Evolutionary conservation across 2,329 filamentous ascomycete genomes (phyloP).

Genomic region (Didymella sp.): DNA sequence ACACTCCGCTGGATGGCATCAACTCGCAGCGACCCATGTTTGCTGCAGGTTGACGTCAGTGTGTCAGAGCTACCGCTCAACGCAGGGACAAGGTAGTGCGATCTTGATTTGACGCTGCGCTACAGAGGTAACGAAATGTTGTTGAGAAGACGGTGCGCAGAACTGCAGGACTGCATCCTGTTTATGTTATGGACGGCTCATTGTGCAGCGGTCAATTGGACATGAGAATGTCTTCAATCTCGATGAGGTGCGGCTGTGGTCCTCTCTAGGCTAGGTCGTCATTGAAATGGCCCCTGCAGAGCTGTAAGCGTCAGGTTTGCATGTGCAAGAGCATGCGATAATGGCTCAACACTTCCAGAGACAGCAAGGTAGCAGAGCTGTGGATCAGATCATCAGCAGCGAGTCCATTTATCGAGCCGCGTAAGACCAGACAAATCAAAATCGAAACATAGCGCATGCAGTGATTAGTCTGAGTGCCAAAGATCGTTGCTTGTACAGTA

Average conservation of each 20-base stretch:
- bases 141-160: slow-evolving; percentile 22
- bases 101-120: slow-evolving; percentile 18
- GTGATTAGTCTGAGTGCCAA: not conserved
- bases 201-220: slow-evolving; percentile 14
- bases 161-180: slow-evolving; percentile 3
- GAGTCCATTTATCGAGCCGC: slow-evolving; percentile 2
- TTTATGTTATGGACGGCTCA: slow-evolving; percentile 10
- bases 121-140: slow-evolving; percentile 15
- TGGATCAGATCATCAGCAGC: too few relatives aligned
- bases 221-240: not conserved
- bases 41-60: slow-evolving; percentile 29
- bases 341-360: slow-evolving; percentile 6
- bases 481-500: slow-evolving; percentile 2
- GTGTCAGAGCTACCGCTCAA: slow-evolving; percentile 6
- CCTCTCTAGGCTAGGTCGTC: slow-evolving; percentile 3
- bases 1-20: slow-evolving; percentile 13
- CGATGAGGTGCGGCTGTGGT: not conserved
- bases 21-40: slow-evolving; percentile 15
- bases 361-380: not conserved
- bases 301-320: not conserved
- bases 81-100: slow-evolving; percentile 22
- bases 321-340: slow-evolving; percentile 16
- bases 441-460: not conserved
- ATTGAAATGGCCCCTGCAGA: not conserved
- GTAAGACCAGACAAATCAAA: not conserved